phyloP scores from a whole-genome alignment of 805 yeast genomes.

The Sugiyamaella boreocaroliniensis region DNA sequence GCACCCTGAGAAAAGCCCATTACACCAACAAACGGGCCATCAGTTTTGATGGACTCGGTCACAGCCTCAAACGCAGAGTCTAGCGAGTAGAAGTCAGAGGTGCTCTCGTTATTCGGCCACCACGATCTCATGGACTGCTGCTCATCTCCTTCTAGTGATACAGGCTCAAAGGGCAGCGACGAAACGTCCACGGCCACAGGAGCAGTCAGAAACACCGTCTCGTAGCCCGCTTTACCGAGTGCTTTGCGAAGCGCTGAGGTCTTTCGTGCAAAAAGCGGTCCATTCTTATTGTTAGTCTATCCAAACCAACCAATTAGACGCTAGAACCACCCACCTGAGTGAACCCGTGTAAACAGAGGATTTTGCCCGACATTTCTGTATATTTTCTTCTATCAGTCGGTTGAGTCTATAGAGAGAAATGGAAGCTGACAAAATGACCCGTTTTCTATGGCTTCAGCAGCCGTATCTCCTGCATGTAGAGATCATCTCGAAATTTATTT shows the following conservation, averaged over 20 bases:
- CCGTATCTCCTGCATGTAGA: too few relatives aligned
- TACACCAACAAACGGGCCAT: slow-evolving; percentile 83
- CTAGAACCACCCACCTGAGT: slow-evolving; percentile 27
- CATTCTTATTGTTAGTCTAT: slow-evolving; percentile 42
- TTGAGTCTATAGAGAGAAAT: too few relatives aligned
- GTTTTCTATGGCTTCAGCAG: too few relatives aligned
- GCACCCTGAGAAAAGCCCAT: slow-evolving; percentile 96
- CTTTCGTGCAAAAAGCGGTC: slow-evolving; percentile 76
- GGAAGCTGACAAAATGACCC: too few relatives aligned
- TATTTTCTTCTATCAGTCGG: too few relatives aligned
- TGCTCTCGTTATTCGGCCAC: slow-evolving; percentile 55
- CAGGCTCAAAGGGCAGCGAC: slow-evolving; percentile 66
- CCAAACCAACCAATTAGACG: background rate
- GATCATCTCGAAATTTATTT: too few relatives aligned
- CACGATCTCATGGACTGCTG: slow-evolving; percentile 55
- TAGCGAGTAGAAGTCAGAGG: slow-evolving; percentile 27
- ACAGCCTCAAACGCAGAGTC: slow-evolving; percentile 45
- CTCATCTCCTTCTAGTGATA: slow-evolving; percentile 43
- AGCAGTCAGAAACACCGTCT: slow-evolving; percentile 71
- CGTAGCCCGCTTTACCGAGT: slow-evolving; percentile 57
- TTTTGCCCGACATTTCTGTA: slow-evolving; percentile 14
- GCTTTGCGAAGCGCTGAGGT: slow-evolving; percentile 83
- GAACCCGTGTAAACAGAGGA: slow-evolving; percentile 88
- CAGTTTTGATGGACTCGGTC: slow-evolving; percentile 46
- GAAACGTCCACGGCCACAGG: slow-evolving; percentile 59